Evolutionary conservation across 2,329 filamentous ascomycete genomes (phyloP).

Genomic region (Calonectria pauciramosa): DNA sequence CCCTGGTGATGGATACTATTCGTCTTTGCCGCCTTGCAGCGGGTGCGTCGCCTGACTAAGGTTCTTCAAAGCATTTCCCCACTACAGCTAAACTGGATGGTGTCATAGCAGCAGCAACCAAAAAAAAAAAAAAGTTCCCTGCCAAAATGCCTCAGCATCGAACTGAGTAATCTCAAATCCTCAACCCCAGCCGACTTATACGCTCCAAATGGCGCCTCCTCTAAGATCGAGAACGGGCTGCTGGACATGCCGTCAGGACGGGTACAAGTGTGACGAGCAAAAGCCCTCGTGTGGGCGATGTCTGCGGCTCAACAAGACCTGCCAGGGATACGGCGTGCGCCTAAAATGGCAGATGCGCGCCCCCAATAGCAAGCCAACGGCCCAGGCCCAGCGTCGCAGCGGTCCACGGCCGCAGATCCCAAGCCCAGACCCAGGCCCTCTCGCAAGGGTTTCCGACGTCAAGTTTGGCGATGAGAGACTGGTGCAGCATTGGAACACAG

Average conservation of each 20-base stretch:
- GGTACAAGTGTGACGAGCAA: conserved; percentile 16
- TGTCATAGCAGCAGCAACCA: not conserved
- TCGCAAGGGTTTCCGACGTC: not conserved
- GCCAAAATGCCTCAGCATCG: not conserved
- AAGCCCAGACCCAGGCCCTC: not conserved
- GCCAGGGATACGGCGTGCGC: not conserved
- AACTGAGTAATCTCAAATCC: not conserved
- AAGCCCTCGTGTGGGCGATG: conserved; percentile 6
- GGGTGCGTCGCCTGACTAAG: too few species aligned
- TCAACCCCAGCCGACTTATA: not conserved
- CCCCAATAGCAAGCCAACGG: not conserved
- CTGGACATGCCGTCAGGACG: conserved; percentile 11
- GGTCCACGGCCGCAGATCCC: not conserved
- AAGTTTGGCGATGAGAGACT: not conserved
- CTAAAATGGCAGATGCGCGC: not conserved
- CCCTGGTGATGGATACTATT: too few species aligned
- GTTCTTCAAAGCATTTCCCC: conserved; percentile 5
- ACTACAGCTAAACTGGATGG: not conserved
- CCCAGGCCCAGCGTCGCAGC: not conserved
- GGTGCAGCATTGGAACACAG: not conserved
- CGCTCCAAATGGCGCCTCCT: not conserved
- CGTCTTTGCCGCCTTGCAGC: too few species aligned
- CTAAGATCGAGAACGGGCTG: conserved; percentile 5
- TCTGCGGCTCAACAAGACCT: not conserved
- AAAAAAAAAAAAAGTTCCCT: not conserved